Percentiles rank a stretch among this genome's conserved stretches.
These are phyloP conservation scores for Trichoderma simmonsii DNA, from an alignment of 2,329 filamentous ascomycete species.

Conservation along the genomic window DNA sequence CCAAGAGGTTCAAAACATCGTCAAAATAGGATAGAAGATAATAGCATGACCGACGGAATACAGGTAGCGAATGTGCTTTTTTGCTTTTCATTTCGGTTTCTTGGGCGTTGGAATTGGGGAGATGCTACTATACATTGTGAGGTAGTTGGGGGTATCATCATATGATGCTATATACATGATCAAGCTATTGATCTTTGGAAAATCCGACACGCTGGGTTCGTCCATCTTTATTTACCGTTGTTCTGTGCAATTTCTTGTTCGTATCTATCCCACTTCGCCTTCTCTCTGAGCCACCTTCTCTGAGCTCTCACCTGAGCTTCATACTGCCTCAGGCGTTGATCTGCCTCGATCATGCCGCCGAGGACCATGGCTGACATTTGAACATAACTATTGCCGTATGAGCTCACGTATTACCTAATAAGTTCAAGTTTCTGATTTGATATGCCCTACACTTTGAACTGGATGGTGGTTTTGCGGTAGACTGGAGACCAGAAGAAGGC, in stretches of 20 bases:
- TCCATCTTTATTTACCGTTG: conserved; percentile 33
- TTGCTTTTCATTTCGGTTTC: conserved; percentile 21
- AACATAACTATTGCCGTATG: conserved; percentile 56
- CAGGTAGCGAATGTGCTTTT: conserved; percentile 27
- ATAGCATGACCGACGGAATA: conserved; percentile 7
- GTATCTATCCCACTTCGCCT: conserved; percentile 65
- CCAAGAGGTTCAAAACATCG: conserved; percentile 64
- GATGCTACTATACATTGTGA: conserved; percentile 12
- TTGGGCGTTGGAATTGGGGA: conserved; percentile 34
- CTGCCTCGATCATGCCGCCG: conserved; percentile 73
- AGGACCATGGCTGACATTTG: conserved; percentile 86
- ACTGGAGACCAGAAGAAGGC: conserved; percentile 66
- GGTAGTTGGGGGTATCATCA: conserved; percentile 13
- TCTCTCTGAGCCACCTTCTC: conserved; percentile 60
- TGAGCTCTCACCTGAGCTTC: conserved; percentile 64
- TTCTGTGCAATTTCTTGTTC: conserved; percentile 57
- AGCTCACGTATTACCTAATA: not conserved
- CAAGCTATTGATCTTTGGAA: not conserved
- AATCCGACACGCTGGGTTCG: not conserved
- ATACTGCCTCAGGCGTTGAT: conserved; percentile 63
- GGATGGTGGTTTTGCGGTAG: conserved; percentile 68
- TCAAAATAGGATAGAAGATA: conserved; percentile 30
- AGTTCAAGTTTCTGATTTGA: too few species aligned
- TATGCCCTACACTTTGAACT: conserved; percentile 67
- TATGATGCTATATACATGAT: conserved; percentile 16